phyloP scores from a whole-genome alignment of 192 early-diverging fungal species.

The Coemansia sp. region DNA sequence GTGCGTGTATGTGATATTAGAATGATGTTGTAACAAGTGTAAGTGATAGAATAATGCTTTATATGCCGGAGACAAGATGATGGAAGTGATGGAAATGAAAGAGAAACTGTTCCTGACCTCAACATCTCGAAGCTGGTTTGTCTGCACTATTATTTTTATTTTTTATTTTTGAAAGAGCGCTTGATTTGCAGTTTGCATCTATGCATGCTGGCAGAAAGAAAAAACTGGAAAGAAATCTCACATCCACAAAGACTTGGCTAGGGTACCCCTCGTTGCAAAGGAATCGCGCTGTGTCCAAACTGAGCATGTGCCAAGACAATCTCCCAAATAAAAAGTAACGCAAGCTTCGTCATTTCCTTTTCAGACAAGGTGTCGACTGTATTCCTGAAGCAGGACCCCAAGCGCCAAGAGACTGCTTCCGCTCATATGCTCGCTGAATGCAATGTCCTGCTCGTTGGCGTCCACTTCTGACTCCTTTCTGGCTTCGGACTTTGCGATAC shows the following conservation, averaged over 20 bases:
- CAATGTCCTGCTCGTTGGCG: neutral
- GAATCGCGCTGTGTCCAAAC: neutral
- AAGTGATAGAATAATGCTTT: no score
- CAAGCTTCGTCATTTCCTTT: neutral
- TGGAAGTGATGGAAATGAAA: no score
- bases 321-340: no score
- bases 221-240: neutral
- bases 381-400: constrained; percentile 48
- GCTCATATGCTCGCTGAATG: constrained; percentile 30
- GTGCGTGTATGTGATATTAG: no score
- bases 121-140: no score
- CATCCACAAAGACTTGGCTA: neutral
- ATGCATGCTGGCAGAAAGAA: neutral
- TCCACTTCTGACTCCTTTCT: neutral
- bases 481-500: constrained; percentile 27
- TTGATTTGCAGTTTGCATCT: neutral
- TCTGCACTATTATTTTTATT: no score
- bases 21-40: no score
- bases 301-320: no score
- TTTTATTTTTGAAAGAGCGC: neutral
- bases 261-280: neutral
- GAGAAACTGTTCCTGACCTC: no score
- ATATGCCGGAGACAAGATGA: no score
- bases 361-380: constrained; percentile 33
- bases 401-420: constrained; percentile 49